Evolutionary conservation across 2,329 filamentous ascomycete genomes (phyloP), one percentile per base, ranked within the genome.

Genomic region (Calonectria naviculata): DNA sequence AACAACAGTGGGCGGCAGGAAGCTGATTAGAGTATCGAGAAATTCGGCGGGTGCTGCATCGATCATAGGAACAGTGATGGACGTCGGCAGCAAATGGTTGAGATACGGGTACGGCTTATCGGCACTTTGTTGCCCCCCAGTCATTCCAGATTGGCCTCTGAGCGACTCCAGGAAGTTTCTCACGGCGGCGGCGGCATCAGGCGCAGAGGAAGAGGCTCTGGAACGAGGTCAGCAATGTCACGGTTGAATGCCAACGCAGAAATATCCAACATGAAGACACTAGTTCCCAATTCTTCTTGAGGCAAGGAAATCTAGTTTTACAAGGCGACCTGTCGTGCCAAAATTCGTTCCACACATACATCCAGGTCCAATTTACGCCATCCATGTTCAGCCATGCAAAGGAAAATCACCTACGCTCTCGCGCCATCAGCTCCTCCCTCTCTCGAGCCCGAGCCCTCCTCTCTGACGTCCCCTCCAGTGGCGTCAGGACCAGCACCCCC

Each of bases 401-500:
- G 77, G 80, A 78, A 76, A 61, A 67, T 81, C 71, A 99, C 97
- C 96, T 98, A 99, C 97, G 96, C 97, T 98, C 97, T 92, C 86
- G 94, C 97, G 81, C 97, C 97, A 85, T 98, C 97, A 78, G 95
- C 95, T 82, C 97, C 97, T 71, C 96, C 97, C 84, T 98, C 95
- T 86, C 97, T 90, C 75, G 96, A 91, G 77, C 91, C 92, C 83
- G 95, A 92, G 70, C 97, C 97, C 84, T 98, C 97, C 83, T 97
- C 92, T 84, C 95, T 91, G 77, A 98, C 87, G 82, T 99, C 96
- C 74, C 95, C 96, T 68, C 96, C 96, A 3, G 95, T 98, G 65
- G 95, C 95, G 83, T 90, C 95, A 67, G 94, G 86, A 38, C 95
- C 95, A 71, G 95, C 95, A 74, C 95, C 95, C 71, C 95, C 95